These are phyloP conservation scores for Naganishia kalamii DNA, from an alignment of 768 basidiomycete species.

Conservation along the genomic window DNA sequence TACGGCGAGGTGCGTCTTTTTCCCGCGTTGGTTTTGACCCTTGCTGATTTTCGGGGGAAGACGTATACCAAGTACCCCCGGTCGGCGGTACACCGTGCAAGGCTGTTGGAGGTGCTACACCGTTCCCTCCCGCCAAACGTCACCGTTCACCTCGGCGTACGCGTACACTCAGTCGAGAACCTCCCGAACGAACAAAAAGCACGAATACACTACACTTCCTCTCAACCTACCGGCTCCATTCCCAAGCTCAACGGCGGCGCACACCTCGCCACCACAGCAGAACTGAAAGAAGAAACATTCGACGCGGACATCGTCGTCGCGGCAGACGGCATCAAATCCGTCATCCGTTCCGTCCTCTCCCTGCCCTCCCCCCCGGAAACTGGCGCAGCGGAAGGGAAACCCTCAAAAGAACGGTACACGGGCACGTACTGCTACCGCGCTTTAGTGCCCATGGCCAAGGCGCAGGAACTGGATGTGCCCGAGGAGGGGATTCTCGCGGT, in stretches of 20 bases:
- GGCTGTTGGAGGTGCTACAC: slow-evolving; percentile 17
- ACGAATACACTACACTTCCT: neutral
- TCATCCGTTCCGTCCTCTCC: neutral
- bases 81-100: slow-evolving; percentile 19
- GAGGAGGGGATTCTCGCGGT: neutral
- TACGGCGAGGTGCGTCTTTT: slow-evolving; percentile 20
- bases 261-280: neutral
- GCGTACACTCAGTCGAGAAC: slow-evolving; percentile 3
- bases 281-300: slow-evolving; percentile 1
- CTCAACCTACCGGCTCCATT: neutral
- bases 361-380: slow-evolving; percentile 6
- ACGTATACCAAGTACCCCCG: slow-evolving; percentile 22
- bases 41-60: neutral
- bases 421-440: slow-evolving; percentile 22
- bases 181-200: neutral
- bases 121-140: slow-evolving; percentile 11
- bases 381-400: neutral
- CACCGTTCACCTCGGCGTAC: slow-evolving; percentile 19
- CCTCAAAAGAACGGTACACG: slow-evolving; percentile 1
- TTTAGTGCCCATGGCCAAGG: slow-evolving; percentile 17
- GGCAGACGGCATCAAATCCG: slow-evolving; percentile 19
- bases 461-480: neutral
- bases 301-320: slow-evolving; percentile 21
- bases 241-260: neutral
- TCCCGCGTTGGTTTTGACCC: no score